Percentiles rank a stretch among this genome's conserved stretches.
Evolutionary conservation across 78 protist genomes (phyloP).

Genomic region (Speleostelium caveatum): DNA sequence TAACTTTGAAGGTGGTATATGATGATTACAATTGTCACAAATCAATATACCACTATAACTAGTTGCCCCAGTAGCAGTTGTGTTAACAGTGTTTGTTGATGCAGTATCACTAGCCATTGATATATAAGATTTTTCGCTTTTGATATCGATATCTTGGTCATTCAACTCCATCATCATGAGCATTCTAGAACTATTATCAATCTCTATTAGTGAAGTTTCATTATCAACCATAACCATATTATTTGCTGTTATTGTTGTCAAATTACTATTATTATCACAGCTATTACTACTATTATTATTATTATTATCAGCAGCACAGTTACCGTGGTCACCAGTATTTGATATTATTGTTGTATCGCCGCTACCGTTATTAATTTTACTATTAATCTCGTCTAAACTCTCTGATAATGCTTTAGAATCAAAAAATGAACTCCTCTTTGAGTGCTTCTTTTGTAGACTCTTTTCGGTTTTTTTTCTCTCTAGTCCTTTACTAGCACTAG

Average conservation of each 20-base stretch:
- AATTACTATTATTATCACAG: background rate
- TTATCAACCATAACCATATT: too few relatives aligned
- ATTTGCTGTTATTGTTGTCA: background rate
- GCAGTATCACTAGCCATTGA: too few relatives aligned
- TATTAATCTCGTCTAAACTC: conserved; percentile 1
- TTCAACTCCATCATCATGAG: too few relatives aligned
- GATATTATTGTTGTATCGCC: background rate
- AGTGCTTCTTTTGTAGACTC: background rate
- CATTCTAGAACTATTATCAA: too few relatives aligned
- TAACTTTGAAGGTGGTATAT: too few relatives aligned
- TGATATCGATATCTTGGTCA: too few relatives aligned
- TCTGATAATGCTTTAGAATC: conserved; percentile 4
- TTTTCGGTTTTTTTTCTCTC: background rate
- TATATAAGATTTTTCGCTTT: too few relatives aligned
- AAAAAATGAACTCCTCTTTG: conserved; percentile 4
- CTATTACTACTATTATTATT: background rate
- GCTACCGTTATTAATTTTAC: background rate
- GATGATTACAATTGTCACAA: too few relatives aligned
- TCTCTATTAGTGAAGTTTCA: too few relatives aligned
- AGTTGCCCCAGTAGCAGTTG: too few relatives aligned
- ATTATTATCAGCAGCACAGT: background rate
- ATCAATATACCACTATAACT: too few relatives aligned
- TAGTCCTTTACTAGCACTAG: background rate
- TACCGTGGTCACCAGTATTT: background rate
- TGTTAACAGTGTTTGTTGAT: too few relatives aligned